phyloP scores from a whole-genome alignment of 148 eudicot species.

The Chenopodium suecicum region DNA sequence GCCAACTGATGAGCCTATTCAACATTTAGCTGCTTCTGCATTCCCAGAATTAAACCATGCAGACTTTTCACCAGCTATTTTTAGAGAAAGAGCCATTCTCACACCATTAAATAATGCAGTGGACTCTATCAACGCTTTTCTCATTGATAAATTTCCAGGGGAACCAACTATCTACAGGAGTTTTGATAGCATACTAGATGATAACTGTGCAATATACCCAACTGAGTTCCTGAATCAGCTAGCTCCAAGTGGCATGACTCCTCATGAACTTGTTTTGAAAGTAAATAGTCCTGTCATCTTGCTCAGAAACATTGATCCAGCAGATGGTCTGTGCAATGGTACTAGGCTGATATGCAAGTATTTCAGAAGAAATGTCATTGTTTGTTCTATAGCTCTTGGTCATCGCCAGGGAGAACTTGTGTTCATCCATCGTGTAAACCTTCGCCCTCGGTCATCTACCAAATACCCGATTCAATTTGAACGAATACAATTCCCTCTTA shows the following conservation, averaged over 20 bases:
- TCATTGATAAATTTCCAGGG: neutral
- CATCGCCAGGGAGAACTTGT: no score
- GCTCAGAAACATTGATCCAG: neutral
- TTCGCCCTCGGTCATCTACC: no score
- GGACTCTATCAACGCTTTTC: neutral
- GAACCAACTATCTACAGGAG: neutral
- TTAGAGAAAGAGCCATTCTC: neutral
- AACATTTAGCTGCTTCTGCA: neutral
- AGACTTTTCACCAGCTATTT: neutral
- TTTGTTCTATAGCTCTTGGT: no score
- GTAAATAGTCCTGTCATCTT: neutral
- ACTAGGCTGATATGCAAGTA: neutral
- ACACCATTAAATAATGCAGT: conserved; percentile 4
- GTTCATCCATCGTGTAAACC: no score
- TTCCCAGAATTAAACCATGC: neutral
- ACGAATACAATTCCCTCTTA: no score
- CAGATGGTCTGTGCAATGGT: neutral
- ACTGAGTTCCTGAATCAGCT: neutral
- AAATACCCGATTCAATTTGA: no score
- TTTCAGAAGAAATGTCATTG: no score
- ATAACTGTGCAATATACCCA: neutral
- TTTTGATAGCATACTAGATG: neutral
- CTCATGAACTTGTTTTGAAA: neutral
- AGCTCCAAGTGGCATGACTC: neutral
- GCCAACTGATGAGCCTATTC: neutral